Evolutionary conservation across 2,329 filamentous ascomycete genomes (phyloP).

Genomic region (Pyrenophora teres): DNA sequence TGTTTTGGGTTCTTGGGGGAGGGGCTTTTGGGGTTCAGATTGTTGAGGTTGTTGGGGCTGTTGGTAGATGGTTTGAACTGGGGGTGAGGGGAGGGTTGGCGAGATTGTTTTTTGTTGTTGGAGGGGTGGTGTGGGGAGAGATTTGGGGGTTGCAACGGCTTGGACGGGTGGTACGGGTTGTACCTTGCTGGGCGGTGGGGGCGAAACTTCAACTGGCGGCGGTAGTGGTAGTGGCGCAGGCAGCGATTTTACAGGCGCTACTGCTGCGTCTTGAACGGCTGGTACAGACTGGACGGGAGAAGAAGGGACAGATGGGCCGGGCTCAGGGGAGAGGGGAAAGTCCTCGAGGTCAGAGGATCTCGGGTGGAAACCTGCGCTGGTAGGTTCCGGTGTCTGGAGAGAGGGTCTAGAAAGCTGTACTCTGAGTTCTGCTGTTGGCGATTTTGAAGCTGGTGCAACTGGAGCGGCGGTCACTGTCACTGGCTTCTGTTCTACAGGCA

Average conservation of each 20-base stretch:
- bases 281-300: constrained; percentile 4
- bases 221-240: too few species aligned
- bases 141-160: constrained; percentile 1
- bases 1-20: neutral
- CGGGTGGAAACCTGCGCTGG: constrained; percentile 7
- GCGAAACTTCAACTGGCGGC: too few species aligned
- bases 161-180: neutral
- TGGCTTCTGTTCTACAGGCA: neutral
- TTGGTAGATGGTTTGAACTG: too few species aligned
- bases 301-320: constrained; percentile 6
- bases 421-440: constrained; percentile 6
- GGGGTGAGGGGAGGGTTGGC: neutral
- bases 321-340: constrained; percentile 8
- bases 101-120: constrained; percentile 1
- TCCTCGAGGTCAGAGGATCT: constrained; percentile 1
- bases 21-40: neutral
- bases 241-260: too few species aligned
- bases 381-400: constrained; percentile 11
- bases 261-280: neutral
- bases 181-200: neutral
- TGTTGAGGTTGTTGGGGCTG: neutral
- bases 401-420: constrained; percentile 14
- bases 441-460: constrained; percentile 1
- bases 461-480: neutral
- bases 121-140: neutral